A percentile compares a stretch with the other conserved stretches of the same genome.
Conservation (phyloP, 208 protist genomes). For the Hexamita inflata region DNA sequence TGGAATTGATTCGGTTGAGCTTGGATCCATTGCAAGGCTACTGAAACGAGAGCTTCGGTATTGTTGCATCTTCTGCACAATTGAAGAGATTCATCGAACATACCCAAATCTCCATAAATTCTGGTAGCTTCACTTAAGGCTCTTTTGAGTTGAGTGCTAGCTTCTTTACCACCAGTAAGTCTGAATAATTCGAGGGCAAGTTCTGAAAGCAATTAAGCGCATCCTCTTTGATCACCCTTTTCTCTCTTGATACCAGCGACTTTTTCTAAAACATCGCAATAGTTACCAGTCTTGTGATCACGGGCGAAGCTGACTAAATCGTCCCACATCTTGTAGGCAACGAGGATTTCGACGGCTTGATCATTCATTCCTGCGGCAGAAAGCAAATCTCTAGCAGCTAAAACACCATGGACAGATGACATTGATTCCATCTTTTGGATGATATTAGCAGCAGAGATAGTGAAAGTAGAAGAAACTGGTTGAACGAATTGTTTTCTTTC, state of each 20-base stretch:
- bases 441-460: no score
- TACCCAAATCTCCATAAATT: neutral
- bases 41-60: neutral
- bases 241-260: neutral
- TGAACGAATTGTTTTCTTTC: neutral
- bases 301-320: neutral
- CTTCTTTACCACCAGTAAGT: no score
- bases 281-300: neutral
- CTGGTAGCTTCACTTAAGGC: neutral
- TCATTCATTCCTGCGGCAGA: constrained; percentile 9
- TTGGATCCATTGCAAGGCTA: neutral
- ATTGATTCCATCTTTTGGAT: neutral
- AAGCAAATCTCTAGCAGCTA: neutral
- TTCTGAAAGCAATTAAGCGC: neutral
- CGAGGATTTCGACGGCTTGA: neutral
- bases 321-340: neutral
- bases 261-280: neutral
- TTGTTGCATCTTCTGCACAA: neutral
- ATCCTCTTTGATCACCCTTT: neutral
- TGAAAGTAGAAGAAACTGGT: no score
- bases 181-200: constrained; percentile 3
- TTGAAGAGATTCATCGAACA: neutral
- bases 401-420: neutral
- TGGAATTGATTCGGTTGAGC: neutral
- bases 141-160: neutral